Conservation (phyloP, 75 land plant species). For the Adiantum capillusveneris region DNA sequence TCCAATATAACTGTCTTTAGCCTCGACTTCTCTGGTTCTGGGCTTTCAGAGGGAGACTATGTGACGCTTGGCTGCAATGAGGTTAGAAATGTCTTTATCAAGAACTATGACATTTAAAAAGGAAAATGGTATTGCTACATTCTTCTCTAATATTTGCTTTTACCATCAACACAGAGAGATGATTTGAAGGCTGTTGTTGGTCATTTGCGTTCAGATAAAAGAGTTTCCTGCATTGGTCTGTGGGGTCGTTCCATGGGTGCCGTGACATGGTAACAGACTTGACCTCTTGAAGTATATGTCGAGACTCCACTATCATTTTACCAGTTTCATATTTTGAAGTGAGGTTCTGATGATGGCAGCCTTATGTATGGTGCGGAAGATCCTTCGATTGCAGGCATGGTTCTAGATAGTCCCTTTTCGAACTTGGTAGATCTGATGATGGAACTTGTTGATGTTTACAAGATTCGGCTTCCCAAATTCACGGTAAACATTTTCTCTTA, state of each 20-base stretch:
- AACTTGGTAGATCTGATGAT: constrained; percentile 97
- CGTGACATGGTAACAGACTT: constrained; percentile 63
- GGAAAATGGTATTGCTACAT: no score
- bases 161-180: constrained; percentile 62
- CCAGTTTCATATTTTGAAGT: not conserved
- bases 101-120: no score
- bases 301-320: not conserved
- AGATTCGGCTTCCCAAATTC: constrained; percentile 87
- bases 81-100: constrained; percentile 29
- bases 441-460: constrained; percentile 97
- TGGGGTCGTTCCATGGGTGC: constrained; percentile 99
- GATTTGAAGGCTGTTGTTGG: constrained; percentile 84
- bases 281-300: not conserved
- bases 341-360: constrained; percentile 28
- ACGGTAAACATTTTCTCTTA: constrained; percentile 46
- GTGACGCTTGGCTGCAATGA: constrained; percentile 96
- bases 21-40: constrained; percentile 97
- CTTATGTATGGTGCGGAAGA: constrained; percentile 97
- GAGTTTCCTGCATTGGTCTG: constrained; percentile 80
- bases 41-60: constrained; percentile 91
- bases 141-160: not conserved
- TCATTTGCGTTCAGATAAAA: constrained; percentile 66
- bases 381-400: constrained; percentile 98
- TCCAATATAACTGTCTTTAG: constrained; percentile 88
- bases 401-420: constrained; percentile 96